These are phyloP conservation scores for Hemerocallis citrina DNA, from an alignment of 106 monocot genomes.

Conservation along the genomic window DNA sequence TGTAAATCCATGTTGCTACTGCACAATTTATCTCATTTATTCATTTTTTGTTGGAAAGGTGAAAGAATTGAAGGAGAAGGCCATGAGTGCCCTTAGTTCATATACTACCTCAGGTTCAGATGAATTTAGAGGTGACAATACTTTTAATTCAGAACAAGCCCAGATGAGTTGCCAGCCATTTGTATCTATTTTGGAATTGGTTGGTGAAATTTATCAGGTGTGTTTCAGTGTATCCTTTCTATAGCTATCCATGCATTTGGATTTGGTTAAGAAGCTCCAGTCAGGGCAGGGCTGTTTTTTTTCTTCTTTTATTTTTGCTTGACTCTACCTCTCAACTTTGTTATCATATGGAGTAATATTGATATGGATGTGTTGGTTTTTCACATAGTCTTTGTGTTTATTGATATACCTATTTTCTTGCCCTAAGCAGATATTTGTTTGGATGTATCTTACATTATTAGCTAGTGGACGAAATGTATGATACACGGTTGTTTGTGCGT, in stretches of 20 bases:
- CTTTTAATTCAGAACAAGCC: slow-evolving; percentile 13
- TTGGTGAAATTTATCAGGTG: slow-evolving; percentile 83
- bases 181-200: slow-evolving; percentile 66
- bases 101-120: slow-evolving; percentile 24
- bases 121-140: slow-evolving; percentile 25
- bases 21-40: too few relatives aligned
- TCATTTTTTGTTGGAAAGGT: slow-evolving; percentile 55
- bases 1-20: too few relatives aligned
- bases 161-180: slow-evolving; percentile 42
- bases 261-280: neutral
- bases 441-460: neutral
- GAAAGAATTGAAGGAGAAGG: slow-evolving; percentile 93
- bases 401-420: neutral
- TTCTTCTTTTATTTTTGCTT: neutral
- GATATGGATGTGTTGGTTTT: too few relatives aligned
- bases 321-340: neutral
- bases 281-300: neutral
- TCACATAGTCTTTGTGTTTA: neutral
- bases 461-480: neutral
- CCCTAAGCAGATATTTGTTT: neutral
- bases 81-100: slow-evolving; percentile 75
- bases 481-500: too few relatives aligned
- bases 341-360: too few relatives aligned
- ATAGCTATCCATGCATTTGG: neutral
- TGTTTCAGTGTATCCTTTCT: neutral